phyloP scores from a whole-genome alignment of 129 eudicot genomes.

The Artemisia tridentata region DNA sequence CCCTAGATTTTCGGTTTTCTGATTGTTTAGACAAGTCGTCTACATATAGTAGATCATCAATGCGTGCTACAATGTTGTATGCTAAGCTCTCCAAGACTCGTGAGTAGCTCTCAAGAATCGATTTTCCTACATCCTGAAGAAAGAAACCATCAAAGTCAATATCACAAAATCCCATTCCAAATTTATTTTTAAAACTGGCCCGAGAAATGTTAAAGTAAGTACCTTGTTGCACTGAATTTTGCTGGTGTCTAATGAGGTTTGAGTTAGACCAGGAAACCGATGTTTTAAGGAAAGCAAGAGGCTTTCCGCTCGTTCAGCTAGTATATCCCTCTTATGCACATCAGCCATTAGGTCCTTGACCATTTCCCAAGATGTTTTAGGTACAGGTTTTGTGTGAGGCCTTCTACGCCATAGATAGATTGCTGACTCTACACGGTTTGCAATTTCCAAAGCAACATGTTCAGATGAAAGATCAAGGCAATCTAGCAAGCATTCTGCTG shows the following conservation, averaged over 20 bases:
- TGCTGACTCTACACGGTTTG: constrained; percentile 90
- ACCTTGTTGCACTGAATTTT: constrained; percentile 97
- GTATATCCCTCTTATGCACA: constrained; percentile 76
- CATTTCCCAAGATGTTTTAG: constrained; percentile 92
- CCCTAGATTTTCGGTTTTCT: constrained; percentile 47
- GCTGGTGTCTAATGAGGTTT: constrained; percentile 81
- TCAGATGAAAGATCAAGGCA: constrained; percentile 89
- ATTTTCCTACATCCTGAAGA: constrained; percentile 84
- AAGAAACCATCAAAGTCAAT: neutral
- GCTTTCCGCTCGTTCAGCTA: constrained; percentile 92
- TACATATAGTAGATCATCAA: constrained; percentile 84
- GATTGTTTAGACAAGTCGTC: constrained; percentile 75
- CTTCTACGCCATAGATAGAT: constrained; percentile 89
- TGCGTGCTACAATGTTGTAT: constrained; percentile 74
- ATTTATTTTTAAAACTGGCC: neutral
- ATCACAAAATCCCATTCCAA: neutral
- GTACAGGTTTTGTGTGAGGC: constrained; percentile 46
- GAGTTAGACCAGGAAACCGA: constrained; percentile 88
- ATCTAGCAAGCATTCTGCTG: constrained; percentile 84
- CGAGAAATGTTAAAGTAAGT: neutral
- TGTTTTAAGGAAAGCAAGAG: constrained; percentile 78
- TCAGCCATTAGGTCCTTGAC: constrained; percentile 77
- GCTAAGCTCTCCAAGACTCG: constrained; percentile 94
- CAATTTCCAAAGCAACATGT: constrained; percentile 79
- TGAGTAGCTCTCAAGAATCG: constrained; percentile 86